phyloP scores from a whole-genome alignment of 73 alveolate genomes.

The Paramecium sexaurelia region DNA sequence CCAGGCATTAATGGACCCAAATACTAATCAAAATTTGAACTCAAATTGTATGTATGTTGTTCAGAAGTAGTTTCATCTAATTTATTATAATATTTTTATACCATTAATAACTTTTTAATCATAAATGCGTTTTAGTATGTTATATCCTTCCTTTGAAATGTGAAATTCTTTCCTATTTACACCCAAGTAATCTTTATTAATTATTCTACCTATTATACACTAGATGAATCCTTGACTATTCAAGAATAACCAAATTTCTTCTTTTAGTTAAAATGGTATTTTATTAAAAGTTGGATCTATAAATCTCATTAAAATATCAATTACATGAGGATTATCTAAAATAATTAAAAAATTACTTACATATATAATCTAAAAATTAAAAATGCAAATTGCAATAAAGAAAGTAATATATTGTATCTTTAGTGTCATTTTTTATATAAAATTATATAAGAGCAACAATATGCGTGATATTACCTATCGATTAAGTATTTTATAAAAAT shows the following conservation, averaged over 20 bases:
- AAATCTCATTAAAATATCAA: conserved; percentile 6
- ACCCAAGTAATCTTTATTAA: not conserved
- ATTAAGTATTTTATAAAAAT: not conserved
- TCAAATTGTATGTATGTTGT: not conserved
- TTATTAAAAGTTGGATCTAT: not conserved
- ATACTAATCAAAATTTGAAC: not conserved
- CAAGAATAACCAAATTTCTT: not conserved
- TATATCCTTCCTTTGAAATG: not conserved
- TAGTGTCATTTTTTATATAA: conserved; percentile 12
- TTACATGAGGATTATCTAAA: not conserved
- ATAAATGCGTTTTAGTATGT: not conserved
- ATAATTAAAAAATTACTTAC: not conserved
- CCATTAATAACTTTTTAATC: not conserved
- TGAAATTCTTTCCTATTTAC: not conserved
- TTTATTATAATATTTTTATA: not conserved
- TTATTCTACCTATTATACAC: not conserved
- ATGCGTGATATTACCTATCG: conserved; percentile 33
- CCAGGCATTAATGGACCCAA: conserved; percentile 27
- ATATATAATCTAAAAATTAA: not conserved
- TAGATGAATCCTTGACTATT: not conserved
- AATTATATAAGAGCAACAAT: conserved; percentile 3
- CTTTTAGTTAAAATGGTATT: not conserved
- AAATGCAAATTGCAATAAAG: not conserved
- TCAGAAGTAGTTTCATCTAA: not conserved
- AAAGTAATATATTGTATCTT: not conserved